Evolutionary conservation across 805 yeast species (phyloP), one percentile per base, ranked within the genome.

Genomic region (Hanseniaspora thailandica): DNA sequence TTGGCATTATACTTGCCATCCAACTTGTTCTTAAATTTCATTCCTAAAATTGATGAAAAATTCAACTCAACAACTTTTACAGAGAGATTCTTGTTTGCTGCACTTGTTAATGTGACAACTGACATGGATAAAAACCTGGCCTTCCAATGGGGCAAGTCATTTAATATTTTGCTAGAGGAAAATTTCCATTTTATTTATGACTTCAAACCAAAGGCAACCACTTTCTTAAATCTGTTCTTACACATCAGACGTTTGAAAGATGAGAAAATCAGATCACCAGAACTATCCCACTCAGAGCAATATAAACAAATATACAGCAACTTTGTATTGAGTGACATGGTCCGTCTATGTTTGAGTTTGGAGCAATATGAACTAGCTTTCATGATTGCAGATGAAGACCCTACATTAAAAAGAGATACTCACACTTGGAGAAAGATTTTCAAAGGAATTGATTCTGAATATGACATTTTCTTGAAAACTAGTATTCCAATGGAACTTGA

Each of bases 371-470:
- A 50, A 43, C 22, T 35, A 8, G 43, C 54, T 5, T 43, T 43
- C 8, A 43, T 50, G 54, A 17, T 50, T 12, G 39, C 38, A n/a
- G 54, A 50, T 26, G 54, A 50, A 31, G 36, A 43, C 12, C 25
- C 26, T 28, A 9, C 2, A 3, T 19, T 8, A 23, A 19, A 22
- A n/a, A 28, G 13, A 17, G 23, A 50, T 13, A 34, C 5, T 4
- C 5, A 8, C 4, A 2, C 7, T 13, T 49, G 47, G 47, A 23
- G 20, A 9, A 15, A n/a, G 7, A 26, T 49, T 1, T 28, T 41
- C 10, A n/a, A 9, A 25, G 26, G 20, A 3, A 15, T 49, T 13
- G 41, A 49, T 3, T 10, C 46, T 9, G 35, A 30, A 17, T 19
- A 12, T 26, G 47, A 49, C 34, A 17, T 20, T 10, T 41, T 41